Conservation (phyloP, 441 rosid species). For the Gossypium schwendimanii region DNA sequence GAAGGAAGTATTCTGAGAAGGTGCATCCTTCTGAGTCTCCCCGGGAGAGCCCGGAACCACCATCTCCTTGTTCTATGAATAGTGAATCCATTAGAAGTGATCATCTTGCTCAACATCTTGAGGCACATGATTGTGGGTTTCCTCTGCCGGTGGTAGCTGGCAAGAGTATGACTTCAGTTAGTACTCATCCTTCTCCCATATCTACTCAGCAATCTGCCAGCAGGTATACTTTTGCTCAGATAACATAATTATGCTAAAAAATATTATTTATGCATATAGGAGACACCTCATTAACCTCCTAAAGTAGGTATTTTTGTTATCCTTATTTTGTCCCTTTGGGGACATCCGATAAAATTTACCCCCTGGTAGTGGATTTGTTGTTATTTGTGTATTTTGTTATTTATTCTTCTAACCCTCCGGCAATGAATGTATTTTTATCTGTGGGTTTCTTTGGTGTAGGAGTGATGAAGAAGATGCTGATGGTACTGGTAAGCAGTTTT, state of each 20-base stretch:
- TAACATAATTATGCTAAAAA: neutral
- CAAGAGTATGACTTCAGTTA: constrained; percentile 37
- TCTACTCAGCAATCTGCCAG: constrained; percentile 47
- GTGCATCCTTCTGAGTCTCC: constrained; percentile 65
- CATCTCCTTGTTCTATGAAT: constrained; percentile 34
- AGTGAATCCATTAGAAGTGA: constrained; percentile 30
- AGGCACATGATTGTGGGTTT: constrained; percentile 43
- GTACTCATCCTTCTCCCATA: constrained; percentile 34
- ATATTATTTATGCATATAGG: neutral
- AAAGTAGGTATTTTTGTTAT: neutral
- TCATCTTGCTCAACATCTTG: constrained; percentile 38
- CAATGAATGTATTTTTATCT: neutral
- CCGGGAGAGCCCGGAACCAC: constrained; percentile 54
- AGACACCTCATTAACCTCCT: neutral
- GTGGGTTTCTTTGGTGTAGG: constrained; percentile 33
- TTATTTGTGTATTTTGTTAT: constrained; percentile 11
- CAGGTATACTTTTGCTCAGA: constrained; percentile 42
- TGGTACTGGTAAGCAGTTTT: constrained; percentile 47
- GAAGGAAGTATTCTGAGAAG: constrained; percentile 51
- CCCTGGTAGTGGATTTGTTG: neutral
- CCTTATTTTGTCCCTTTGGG: constrained; percentile 14
- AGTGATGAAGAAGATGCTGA: constrained; percentile 75
- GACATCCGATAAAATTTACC: constrained; percentile 31
- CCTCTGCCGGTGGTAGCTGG: constrained; percentile 27
- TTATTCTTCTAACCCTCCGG: neutral